Percentiles rank a stretch among this genome's conserved stretches.
phyloP scores from a whole-genome alignment of 371 early-diverging fungal species.

The Mortierella sp. region DNA sequence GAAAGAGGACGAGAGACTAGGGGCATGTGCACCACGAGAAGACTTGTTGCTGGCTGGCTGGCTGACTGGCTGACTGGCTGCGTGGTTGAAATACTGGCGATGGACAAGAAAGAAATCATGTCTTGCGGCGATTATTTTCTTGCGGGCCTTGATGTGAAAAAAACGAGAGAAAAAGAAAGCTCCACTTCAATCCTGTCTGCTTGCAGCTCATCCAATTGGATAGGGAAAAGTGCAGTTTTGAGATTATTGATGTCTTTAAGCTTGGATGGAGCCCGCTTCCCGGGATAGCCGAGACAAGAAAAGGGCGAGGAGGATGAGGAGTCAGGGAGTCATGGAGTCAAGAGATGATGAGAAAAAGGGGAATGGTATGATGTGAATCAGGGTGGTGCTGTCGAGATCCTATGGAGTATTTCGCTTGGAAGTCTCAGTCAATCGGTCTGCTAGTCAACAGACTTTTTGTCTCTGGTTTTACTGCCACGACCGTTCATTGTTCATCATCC shows the following conservation, averaged over 20 bases:
- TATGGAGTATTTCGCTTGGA: too few species aligned
- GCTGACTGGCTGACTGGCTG: neutral
- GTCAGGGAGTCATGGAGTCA: too few species aligned
- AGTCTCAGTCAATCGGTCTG: too few species aligned
- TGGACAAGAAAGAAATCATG: neutral
- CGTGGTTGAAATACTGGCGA: neutral
- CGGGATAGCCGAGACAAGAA: constrained; percentile 2
- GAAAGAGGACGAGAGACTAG: neutral
- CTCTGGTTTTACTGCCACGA: too few species aligned
- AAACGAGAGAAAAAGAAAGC: neutral
- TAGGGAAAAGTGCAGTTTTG: neutral
- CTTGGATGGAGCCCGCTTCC: neutral
- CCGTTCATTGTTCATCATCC: too few species aligned
- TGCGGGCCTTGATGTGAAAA: constrained; percentile 7
- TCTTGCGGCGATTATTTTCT: constrained; percentile 1
- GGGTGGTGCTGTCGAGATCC: neutral
- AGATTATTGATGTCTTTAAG: neutral
- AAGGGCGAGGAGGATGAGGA: too few species aligned
- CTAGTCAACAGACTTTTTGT: neutral
- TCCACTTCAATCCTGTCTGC: constrained; percentile 1
- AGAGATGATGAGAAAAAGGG: neutral
- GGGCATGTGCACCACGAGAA: neutral
- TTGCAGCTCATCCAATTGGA: neutral
- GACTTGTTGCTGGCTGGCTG: neutral
- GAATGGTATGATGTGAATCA: neutral